Conservation (phyloP, 2,329 filamentous ascomycete species). For the Botrytis deweyae region DNA sequence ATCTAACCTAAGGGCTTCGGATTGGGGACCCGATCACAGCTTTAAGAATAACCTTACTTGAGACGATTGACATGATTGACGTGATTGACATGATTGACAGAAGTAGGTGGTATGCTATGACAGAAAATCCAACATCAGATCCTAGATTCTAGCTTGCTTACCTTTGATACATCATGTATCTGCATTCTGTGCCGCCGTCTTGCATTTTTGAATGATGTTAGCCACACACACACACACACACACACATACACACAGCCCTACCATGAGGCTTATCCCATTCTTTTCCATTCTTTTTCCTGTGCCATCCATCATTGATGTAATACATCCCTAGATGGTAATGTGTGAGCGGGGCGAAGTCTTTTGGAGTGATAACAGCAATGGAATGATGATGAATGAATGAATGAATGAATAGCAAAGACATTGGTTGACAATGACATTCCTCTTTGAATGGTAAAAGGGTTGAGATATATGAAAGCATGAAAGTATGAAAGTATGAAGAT, state of each 20-base stretch:
- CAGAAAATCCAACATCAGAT: neutral
- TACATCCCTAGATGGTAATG: neutral
- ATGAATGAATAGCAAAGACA: neutral
- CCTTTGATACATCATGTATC: neutral
- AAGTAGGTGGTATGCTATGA: neutral
- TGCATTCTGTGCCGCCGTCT: neutral
- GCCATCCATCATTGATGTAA: neutral
- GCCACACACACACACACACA: constrained; percentile 12
- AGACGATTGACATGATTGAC: neutral
- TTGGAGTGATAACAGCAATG: neutral
- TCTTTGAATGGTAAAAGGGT: neutral
- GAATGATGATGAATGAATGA: neutral
- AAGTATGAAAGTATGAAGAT: too few species aligned
- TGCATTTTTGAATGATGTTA: neutral
- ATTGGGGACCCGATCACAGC: neutral
- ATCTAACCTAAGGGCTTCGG: neutral
- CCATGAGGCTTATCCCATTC: constrained; percentile 1
- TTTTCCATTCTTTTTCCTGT: neutral
- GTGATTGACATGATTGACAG: neutral
- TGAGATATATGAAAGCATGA: neutral
- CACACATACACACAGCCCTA: constrained; percentile 17
- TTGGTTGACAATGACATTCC: neutral
- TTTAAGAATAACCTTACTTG: neutral
- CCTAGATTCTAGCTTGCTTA: neutral
- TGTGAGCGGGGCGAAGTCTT: neutral